A percentile compares a stretch with the other conserved stretches of the same genome.
Conservation (phyloP, 83 land plant genomes). For the Isoetes engelmannii region DNA sequence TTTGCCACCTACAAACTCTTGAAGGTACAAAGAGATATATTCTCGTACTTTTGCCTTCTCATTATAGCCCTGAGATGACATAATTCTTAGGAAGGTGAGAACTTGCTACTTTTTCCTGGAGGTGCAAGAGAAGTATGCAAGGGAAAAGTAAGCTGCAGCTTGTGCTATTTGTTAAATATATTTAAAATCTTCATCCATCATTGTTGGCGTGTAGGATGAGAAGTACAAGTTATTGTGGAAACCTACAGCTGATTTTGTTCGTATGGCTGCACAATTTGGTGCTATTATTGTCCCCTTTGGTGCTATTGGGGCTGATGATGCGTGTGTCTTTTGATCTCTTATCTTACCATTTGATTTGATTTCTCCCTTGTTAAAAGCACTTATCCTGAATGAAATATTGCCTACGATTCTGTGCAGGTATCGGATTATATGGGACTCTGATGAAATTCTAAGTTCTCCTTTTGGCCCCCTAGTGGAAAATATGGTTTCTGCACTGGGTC, state of each 20-base stretch:
- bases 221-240: slow-evolving; percentile 42
- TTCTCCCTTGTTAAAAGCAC: background rate
- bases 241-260: slow-evolving; percentile 38
- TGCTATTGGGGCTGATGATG: slow-evolving; percentile 41
- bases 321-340: slow-evolving; percentile 18
- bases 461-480: slow-evolving; percentile 21
- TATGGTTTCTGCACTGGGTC: slow-evolving; percentile 12
- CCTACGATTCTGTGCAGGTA: slow-evolving; percentile 19
- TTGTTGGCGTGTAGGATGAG: slow-evolving; percentile 21
- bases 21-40: too few species aligned
- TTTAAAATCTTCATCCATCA: background rate
- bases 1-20: slow-evolving; percentile 30
- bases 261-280: slow-evolving; percentile 36
- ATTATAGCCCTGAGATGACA: too few species aligned
- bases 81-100: slow-evolving; percentile 35
- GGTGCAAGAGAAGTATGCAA: slow-evolving; percentile 37
- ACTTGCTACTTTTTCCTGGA: slow-evolving; percentile 27
- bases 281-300: slow-evolving; percentile 45
- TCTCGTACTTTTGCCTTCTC: background rate
- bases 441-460: slow-evolving; percentile 34
- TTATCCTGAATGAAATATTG: too few species aligned
- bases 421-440: slow-evolving; percentile 22
- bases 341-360: background rate
- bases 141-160: slow-evolving; percentile 22
- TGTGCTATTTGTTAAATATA: too few species aligned